A percentile compares a stretch with the other conserved stretches of the same genome.
These are phyloP conservation scores for Helminthosporium solani DNA, from an alignment of 2,329 filamentous ascomycete species.

Conservation along the genomic window DNA sequence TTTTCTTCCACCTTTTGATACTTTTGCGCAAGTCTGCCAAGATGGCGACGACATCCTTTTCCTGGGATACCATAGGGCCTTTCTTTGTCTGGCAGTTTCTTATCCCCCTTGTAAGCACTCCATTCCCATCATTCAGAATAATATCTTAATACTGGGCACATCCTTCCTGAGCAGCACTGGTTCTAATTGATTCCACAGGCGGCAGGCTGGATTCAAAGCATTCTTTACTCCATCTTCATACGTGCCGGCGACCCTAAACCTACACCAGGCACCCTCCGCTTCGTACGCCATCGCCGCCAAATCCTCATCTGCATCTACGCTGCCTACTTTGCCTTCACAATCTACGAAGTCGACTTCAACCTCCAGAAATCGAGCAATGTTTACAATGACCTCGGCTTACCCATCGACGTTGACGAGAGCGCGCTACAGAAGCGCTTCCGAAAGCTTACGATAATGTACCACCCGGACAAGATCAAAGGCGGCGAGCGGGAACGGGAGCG, in stretches of 20 bases:
- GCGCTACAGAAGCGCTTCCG: slow-evolving; percentile 84
- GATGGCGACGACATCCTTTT: slow-evolving; percentile 28
- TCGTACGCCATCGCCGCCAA: slow-evolving; percentile 71
- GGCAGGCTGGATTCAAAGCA: slow-evolving; percentile 59
- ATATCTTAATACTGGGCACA: slow-evolving; percentile 6
- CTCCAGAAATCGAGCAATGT: slow-evolving; percentile 71
- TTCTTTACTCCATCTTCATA: slow-evolving; percentile 86
- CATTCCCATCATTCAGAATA: not conserved
- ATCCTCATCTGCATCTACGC: slow-evolving; percentile 83
- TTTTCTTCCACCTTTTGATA: too few relatives aligned
- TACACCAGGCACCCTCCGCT: slow-evolving; percentile 66
- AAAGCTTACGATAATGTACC: slow-evolving; percentile 61
- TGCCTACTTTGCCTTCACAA: slow-evolving; percentile 83
- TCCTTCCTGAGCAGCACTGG: too few relatives aligned
- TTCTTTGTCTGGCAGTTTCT: slow-evolving; percentile 40
- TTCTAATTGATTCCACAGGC: too few relatives aligned
- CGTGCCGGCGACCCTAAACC: slow-evolving; percentile 84
- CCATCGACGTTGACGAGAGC: slow-evolving; percentile 67
- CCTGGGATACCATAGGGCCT: slow-evolving; percentile 33
- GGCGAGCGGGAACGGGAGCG: slow-evolving; percentile 24
- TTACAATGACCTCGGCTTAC: slow-evolving; percentile 74
- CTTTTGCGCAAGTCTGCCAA: not conserved
- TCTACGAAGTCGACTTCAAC: slow-evolving; percentile 87
- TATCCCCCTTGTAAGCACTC: slow-evolving; percentile 29
- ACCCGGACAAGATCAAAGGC: slow-evolving; percentile 76